Evolutionary conservation across 106 monocot species (phyloP), one percentile per base, ranked within the genome.

Genomic region (Apostasia ramifera): DNA sequence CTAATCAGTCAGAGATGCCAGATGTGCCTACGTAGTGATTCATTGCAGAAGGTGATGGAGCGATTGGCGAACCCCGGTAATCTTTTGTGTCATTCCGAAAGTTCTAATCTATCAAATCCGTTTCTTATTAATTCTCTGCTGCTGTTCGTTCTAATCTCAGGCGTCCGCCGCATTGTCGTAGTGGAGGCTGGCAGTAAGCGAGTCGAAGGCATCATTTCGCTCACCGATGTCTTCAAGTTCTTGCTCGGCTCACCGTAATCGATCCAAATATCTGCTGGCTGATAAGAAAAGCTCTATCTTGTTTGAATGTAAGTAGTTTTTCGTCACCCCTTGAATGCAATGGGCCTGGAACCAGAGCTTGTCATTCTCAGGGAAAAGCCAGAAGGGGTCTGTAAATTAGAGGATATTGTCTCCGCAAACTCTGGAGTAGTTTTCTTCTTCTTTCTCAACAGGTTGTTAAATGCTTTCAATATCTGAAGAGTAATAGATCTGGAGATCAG

Each of bases 181-280:
- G 85, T 92, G 7, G 92, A 92, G 74, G 92, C 92, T 59, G 92
- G 92, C 46, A 92, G 88, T 79, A 92, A 81, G 71, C 85, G 88
- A 53, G 92, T 92, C 3, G 81, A 88, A 74, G 92, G 92, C 50
- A 88, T 92, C 66, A 86, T 92, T 72, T 88, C 92, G 1, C 63
- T 92, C 9, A 76, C 81, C 45, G 92, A 92, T 54, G 73, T 86
- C 57, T 81, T 92, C 74, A 83, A 76, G 68, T 85, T 85, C 66
- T 74, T 74, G 63, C 66, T 74, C 40, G 64, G 74, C 40, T 74
- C 57, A 38, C n/a, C 52, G n/a, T 63, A 63, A 63, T 45, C 62
- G 26, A 26, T 26, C 26, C 26, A 26, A 26, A 26, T 26, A 26
- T 26, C 26, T 26, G 26, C 5, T 38, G 14, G 46, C 50, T 0